Base-by-base conservation (phyloP, 768 basidiomycete species). In the Lactarius hatsudake region DNA sequence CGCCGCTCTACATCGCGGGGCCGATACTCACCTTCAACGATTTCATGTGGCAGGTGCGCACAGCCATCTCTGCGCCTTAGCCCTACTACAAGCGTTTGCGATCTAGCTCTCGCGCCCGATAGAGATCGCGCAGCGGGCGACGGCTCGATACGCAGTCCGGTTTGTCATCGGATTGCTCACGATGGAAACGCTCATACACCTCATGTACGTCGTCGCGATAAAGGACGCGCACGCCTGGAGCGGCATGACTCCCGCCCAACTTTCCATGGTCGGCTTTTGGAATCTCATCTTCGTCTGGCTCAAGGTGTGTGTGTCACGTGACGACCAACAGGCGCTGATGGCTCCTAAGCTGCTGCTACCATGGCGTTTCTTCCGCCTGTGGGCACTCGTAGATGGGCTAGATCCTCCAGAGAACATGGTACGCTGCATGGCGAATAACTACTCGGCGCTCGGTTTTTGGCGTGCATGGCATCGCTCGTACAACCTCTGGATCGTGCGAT, bases 331-430 rank as follows among this genome's bases (percentile, higher is more conserved):
- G 34, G 34, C 34, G 34, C 34, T 34, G 34, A 34, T 34, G 34
- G 34, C 54, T 48, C 23, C 15, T 48, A n/a, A 98, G 96, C 86
- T 98, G 26, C 81, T 98, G 51, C 85, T 98, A 26, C 92, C 95
- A 0, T 98, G 96, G 96, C 85, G 96, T 13, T 97, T 97, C 81
- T 98, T 98, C 81, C 90, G 96, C 2, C 78, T 97, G 23, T 98
- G 96, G 94, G 89, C 96, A 2, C 79, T 98, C 26, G 75, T 86
- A 7, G 93, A 94, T 72, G 93, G 92, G 0, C 84, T 98, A 40
- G 93, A 97, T 72, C 91, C 94, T 0, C 97, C 96, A 0, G 97
- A 99, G 77, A 99, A 99, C 76, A 97, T 98, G 97, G 84, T 99
- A 15, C 85, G 97, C n/a, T 98, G 97, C 74, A 90, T 98, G 88